Evolutionary conservation across 108 stramenopile genomes (phyloP).

Genomic region (Hondaea fermentalgiana): DNA sequence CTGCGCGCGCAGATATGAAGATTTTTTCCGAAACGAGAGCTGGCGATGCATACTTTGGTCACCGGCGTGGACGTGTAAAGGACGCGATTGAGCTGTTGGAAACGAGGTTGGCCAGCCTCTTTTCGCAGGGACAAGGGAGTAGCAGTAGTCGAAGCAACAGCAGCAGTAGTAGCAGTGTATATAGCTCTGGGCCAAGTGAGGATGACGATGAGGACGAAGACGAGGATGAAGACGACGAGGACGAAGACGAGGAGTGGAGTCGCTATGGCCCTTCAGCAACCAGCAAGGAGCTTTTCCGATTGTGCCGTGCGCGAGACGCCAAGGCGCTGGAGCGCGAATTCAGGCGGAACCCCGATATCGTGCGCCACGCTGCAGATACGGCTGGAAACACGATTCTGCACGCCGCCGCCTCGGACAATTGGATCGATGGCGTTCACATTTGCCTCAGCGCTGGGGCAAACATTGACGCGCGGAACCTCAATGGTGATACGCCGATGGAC

Average conservation of each 20-base stretch:
- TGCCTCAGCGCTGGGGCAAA: not conserved
- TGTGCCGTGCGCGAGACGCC: not conserved
- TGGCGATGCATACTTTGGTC: not conserved
- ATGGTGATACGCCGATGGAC: not conserved
- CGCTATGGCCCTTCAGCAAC: not conserved
- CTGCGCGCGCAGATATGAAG: not conserved
- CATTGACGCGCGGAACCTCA: not conserved
- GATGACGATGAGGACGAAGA: not conserved
- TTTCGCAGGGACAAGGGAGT: not conserved
- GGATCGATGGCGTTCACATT: not conserved
- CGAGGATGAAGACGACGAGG: not conserved
- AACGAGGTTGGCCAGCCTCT: not conserved
- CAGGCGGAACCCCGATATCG: not conserved
- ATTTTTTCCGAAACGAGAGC: not conserved
- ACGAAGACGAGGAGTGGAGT: not conserved
- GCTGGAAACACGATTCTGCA: not conserved
- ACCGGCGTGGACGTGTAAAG: not conserved
- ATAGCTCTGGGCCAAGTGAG: not conserved
- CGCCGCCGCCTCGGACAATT: not conserved
- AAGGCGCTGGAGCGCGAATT: not conserved
- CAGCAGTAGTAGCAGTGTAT: too few species aligned
- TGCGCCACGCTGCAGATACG: not conserved
- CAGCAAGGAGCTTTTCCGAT: not conserved
- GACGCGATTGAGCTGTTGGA: not conserved
- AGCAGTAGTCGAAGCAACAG: too few species aligned